A percentile compares a stretch with the other conserved stretches of the same genome.
Evolutionary conservation across 2,329 filamentous ascomycete genomes (phyloP).

Genomic region (Cryoendolithus antarcticus): DNA sequence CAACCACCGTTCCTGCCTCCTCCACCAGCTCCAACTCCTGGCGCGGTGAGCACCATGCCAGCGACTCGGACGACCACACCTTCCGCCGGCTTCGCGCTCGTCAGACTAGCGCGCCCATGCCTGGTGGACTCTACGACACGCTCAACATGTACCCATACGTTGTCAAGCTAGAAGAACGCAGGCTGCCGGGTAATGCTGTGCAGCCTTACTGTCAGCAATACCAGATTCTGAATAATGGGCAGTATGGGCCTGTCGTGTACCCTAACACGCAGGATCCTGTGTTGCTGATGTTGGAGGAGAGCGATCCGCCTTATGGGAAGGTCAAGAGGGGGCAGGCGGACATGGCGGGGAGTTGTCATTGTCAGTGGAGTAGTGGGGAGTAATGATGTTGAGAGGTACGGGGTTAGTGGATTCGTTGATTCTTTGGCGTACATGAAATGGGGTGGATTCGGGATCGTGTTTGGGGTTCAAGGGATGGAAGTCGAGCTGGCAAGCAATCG

Average conservation of each 20-base stretch:
- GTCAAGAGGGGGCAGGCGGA: slow-evolving; percentile 7
- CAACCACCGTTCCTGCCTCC: not conserved
- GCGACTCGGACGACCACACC: slow-evolving; percentile 5
- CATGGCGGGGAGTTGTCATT: slow-evolving; percentile 22
- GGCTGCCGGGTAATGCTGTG: slow-evolving; percentile 32
- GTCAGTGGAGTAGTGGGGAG: slow-evolving; percentile 20
- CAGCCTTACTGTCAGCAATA: slow-evolving; percentile 54
- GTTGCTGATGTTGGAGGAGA: slow-evolving; percentile 28
- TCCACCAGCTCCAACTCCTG: not conserved
- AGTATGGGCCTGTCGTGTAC: slow-evolving; percentile 23
- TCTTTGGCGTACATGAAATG: too few species aligned
- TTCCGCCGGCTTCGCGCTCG: slow-evolving; percentile 5
- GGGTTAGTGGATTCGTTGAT: too few species aligned
- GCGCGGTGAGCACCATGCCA: not conserved
- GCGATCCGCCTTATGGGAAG: slow-evolving; percentile 22
- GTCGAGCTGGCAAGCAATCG: too few species aligned
- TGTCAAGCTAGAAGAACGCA: slow-evolving; percentile 55
- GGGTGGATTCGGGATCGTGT: too few species aligned
- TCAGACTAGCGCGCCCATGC: not conserved
- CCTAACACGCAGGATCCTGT: slow-evolving; percentile 24
- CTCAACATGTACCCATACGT: slow-evolving; percentile 34
- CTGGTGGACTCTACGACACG: slow-evolving; percentile 5
- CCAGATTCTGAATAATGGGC: slow-evolving; percentile 42
- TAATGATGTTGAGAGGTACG: too few species aligned
- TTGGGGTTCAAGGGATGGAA: too few species aligned